These are phyloP conservation scores for Trichoderma atroviride DNA, from an alignment of 2,329 filamentous ascomycete genomes.

Conservation along the genomic window DNA sequence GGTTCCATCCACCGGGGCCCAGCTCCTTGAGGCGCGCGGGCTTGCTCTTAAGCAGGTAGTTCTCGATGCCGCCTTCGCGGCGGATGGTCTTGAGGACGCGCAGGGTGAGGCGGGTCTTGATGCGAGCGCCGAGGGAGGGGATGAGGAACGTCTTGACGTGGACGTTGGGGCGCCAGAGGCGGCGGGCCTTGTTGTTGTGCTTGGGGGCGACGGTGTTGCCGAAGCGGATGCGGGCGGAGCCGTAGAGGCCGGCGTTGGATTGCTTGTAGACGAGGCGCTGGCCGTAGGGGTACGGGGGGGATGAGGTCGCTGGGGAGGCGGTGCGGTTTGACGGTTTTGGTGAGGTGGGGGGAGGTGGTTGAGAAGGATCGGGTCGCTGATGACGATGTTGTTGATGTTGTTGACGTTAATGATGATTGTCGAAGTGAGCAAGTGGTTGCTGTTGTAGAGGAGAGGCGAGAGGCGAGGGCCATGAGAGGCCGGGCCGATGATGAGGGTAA, in stretches of 20 bases:
- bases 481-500: conserved; percentile 14
- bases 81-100: conserved; percentile 74
- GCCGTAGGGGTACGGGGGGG: conserved; percentile 73
- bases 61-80: conserved; percentile 85
- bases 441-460: conserved; percentile 25
- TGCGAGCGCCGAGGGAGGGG: conserved; percentile 59
- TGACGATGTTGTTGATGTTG: neutral
- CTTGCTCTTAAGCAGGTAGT: conserved; percentile 85
- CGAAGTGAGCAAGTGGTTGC: neutral
- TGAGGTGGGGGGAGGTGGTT: conserved; percentile 40
- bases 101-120: conserved; percentile 70
- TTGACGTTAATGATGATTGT: neutral
- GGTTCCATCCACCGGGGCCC: conserved; percentile 84
- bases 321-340: conserved; percentile 48
- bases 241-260: conserved; percentile 75
- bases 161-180: conserved; percentile 76
- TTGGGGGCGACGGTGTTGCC: conserved; percentile 77
- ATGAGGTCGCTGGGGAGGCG: conserved; percentile 54
- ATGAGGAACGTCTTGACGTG: conserved; percentile 69
- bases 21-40: conserved; percentile 78
- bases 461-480: conserved; percentile 19
- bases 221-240: conserved; percentile 69
- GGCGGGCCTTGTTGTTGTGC: conserved; percentile 69
- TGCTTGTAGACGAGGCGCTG: conserved; percentile 75
- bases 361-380: conserved; percentile 39